Conservation (phyloP, 78 protist species). For the Dictyostelium purpureum region DNA sequence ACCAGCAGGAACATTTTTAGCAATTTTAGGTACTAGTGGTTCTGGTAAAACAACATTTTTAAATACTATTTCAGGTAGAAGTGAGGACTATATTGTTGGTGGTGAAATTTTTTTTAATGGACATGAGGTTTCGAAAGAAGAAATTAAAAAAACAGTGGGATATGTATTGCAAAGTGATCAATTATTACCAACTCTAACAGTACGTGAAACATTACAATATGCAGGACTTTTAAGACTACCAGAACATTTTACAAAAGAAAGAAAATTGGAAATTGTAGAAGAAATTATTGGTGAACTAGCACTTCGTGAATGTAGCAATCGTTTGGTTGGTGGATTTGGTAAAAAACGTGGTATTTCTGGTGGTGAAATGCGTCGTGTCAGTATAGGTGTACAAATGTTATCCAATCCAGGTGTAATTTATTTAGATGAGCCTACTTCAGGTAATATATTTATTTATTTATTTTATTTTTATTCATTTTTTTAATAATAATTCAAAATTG, state of each 20-base stretch:
- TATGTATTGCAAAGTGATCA: constrained; percentile 59
- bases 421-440: constrained; percentile 35
- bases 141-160: constrained; percentile 32
- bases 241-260: background rate
- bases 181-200: constrained; percentile 56
- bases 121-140: background rate
- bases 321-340: constrained; percentile 32
- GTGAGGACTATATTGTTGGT: background rate
- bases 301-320: constrained; percentile 26
- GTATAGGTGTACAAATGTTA: constrained; percentile 83
- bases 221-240: constrained; percentile 59
- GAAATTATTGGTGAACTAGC: constrained; percentile 44
- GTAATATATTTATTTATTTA: too few relatives aligned
- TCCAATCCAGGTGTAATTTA: constrained; percentile 77
- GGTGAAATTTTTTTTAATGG: constrained; percentile 46
- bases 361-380: constrained; percentile 86
- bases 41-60: constrained; percentile 31
- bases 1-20: constrained; percentile 23
- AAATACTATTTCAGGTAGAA: constrained; percentile 16
- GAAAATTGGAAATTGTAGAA: constrained; percentile 29
- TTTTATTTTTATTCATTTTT: too few relatives aligned
- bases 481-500: too few relatives aligned
- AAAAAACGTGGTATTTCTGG: constrained; percentile 87
- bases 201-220: constrained; percentile 56
- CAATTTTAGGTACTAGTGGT: constrained; percentile 37